Percentiles rank a stretch among this genome's conserved stretches.
Conservation (phyloP, 345 rosid genomes). For the Boechera retrofracta region DNA sequence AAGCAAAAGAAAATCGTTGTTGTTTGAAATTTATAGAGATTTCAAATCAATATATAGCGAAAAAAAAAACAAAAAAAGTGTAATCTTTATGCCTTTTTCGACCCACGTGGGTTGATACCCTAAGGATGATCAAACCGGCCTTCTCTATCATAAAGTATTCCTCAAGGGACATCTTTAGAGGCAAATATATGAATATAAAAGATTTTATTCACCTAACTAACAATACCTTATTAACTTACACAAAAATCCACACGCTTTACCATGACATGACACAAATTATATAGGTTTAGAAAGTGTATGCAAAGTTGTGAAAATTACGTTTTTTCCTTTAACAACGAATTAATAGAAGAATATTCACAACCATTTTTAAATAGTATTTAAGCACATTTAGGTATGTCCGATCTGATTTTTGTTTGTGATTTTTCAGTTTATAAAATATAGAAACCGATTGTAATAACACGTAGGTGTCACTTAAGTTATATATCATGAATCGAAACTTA, state of each 20-base stretch:
- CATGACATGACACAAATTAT: slow-evolving; percentile 26
- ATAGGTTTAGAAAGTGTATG: slow-evolving; percentile 23
- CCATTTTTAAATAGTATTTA: neutral
- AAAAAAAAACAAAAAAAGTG: slow-evolving; percentile 16
- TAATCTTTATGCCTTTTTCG: slow-evolving; percentile 27
- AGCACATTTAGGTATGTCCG: neutral
- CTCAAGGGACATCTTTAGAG: slow-evolving; percentile 44
- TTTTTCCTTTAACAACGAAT: slow-evolving; percentile 17
- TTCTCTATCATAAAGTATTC: slow-evolving; percentile 35
- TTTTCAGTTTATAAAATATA: neutral
- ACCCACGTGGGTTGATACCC: slow-evolving; percentile 48
- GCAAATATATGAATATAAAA: slow-evolving; percentile 33
- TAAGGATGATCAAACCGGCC: slow-evolving; percentile 39
- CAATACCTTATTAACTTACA: slow-evolving; percentile 34
- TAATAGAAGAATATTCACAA: slow-evolving; percentile 12
- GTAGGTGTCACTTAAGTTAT: neutral
- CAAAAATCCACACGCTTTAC: slow-evolving; percentile 39
- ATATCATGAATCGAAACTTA: neutral
- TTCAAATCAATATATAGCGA: slow-evolving; percentile 13
- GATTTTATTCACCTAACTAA: slow-evolving; percentile 48
- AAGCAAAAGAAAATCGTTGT: slow-evolving; percentile 18
- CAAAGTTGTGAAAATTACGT: slow-evolving; percentile 28
- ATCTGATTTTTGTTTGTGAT: neutral
- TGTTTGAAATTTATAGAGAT: slow-evolving; percentile 15
- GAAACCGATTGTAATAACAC: neutral